Evolutionary conservation across 257 asterid genomes (phyloP).

Genomic region (Solanum bukasovii): DNA sequence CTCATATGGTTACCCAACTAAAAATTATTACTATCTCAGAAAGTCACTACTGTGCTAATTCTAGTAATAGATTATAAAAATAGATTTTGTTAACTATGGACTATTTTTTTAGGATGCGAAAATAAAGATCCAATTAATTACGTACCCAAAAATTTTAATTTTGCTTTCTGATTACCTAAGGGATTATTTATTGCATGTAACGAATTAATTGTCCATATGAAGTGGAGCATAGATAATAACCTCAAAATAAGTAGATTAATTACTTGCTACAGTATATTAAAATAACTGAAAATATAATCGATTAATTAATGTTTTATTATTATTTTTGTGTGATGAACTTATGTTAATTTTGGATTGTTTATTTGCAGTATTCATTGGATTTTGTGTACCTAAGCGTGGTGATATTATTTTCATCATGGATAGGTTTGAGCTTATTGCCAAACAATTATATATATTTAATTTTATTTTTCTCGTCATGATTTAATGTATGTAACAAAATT

Average conservation of each 20-base stretch:
- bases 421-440: conserved; percentile 30
- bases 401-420: conserved; percentile 85
- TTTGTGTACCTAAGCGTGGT: conserved; percentile 83
- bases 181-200: not conserved
- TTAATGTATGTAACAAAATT: not conserved
- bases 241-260: not conserved
- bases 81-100: not conserved
- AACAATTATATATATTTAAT: not conserved
- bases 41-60: not conserved
- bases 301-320: not conserved
- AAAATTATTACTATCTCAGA: not conserved
- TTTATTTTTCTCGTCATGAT: not conserved
- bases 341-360: not conserved
- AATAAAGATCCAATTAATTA: not conserved
- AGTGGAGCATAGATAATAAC: not conserved
- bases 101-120: not conserved
- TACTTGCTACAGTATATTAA: not conserved
- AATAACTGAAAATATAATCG: not conserved
- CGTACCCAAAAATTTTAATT: no score
- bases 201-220: not conserved
- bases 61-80: not conserved
- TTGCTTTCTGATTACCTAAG: no score
- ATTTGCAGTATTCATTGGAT: conserved; percentile 82
- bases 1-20: not conserved
- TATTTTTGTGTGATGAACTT: not conserved